A percentile compares a stretch with the other conserved stretches of the same genome.
phyloP scores from a whole-genome alignment of 2,329 filamentous ascomycete genomes.

The Teratosphaeriaceae sp. region DNA sequence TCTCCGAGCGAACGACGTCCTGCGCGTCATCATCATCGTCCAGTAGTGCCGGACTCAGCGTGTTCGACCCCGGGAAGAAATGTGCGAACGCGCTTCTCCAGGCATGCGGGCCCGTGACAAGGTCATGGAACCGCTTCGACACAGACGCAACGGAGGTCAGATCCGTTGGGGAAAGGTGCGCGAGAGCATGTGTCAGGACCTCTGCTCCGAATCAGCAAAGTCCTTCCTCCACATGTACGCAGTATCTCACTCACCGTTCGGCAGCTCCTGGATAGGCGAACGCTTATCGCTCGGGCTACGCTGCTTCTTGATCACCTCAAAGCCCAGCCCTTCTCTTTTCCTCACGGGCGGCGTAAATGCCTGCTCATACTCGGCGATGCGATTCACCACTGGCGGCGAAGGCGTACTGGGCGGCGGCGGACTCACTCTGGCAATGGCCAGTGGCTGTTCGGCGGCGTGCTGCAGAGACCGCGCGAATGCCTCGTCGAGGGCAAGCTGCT shows the following conservation, averaged over 20 bases:
- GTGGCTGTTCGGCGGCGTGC: slow-evolving; percentile 10
- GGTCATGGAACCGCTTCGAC: slow-evolving; percentile 75
- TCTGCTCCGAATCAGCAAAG: slow-evolving; percentile 49
- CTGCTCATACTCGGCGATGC: slow-evolving; percentile 51
- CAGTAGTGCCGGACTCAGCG: slow-evolving; percentile 34
- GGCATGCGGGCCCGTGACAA: slow-evolving; percentile 86
- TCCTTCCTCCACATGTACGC: slow-evolving; percentile 2
- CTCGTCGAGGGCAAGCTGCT: slow-evolving; percentile 21
- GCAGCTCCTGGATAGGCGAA: slow-evolving; percentile 54
- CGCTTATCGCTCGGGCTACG: slow-evolving; percentile 39
- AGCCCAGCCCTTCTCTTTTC: slow-evolving; percentile 40
- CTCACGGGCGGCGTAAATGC: slow-evolving; percentile 30
- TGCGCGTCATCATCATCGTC: slow-evolving; percentile 42
- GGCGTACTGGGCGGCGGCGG: slow-evolving; percentile 14
- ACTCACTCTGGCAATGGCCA: slow-evolving; percentile 22
- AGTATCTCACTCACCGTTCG: slow-evolving; percentile 63
- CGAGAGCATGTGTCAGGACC: slow-evolving; percentile 83
- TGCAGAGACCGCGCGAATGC: slow-evolving; percentile 23
- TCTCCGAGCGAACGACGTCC: slow-evolving; percentile 59
- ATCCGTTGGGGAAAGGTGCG: slow-evolving; percentile 79
- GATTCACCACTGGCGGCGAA: slow-evolving; percentile 39
- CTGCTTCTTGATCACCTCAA: slow-evolving; percentile 46
- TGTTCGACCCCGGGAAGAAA: slow-evolving; percentile 74
- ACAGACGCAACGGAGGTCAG: slow-evolving; percentile 77
- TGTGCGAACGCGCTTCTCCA: slow-evolving; percentile 91